Evolutionary conservation across 352 stramenopile genomes (phyloP), one percentile per base, ranked within the genome.

Genomic region (Phytophthora boehmeriae): DNA sequence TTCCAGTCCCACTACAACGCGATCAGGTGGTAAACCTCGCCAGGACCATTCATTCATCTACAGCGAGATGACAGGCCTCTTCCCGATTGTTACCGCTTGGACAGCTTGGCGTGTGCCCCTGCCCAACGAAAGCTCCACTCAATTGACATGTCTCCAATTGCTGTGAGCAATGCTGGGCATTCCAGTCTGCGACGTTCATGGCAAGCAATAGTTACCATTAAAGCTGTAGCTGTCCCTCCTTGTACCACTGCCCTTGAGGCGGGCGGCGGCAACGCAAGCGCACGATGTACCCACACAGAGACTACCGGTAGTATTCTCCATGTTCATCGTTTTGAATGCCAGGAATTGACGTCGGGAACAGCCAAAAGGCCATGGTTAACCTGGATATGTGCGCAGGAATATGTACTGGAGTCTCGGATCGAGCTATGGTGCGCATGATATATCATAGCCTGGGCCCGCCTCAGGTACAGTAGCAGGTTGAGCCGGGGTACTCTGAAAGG

Each of bases 101-200:
- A 17, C 16, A 42, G 41, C 17, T 38, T 45, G 17, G 35, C 58
- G 51, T 48, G 59, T 66, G 59, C 59, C 50, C 19, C 32, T 8
- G 35, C 43, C 59, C 59, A 66, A 66, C 59, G 43, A 56, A 34
- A 54, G 27, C 17, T 43, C 10, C 43, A 22, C n/a, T 44, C 16
- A 9, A 41, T 16, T 42, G 14, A 49, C 32, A 51, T 66, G 59
- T 61, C 50, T 66, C 49, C 43, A 32, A 17, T 58, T 36, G 45
- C 22, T 16, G 48, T 22, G 56, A 17, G 27, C 22, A 46, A 58
- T 58, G 16, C 51, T 34, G 44, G 49, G 27, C 34, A 23, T 38
- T 52, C 8, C 36, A 45, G 36, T 49, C 25, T 30, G 25, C 25
- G 25, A 30, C 25, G 25, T 30, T 30, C 25, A 30, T 30, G 25